Base-by-base conservation (phyloP, 805 yeast species). In the Cyberlindnera amylophila region DNA sequence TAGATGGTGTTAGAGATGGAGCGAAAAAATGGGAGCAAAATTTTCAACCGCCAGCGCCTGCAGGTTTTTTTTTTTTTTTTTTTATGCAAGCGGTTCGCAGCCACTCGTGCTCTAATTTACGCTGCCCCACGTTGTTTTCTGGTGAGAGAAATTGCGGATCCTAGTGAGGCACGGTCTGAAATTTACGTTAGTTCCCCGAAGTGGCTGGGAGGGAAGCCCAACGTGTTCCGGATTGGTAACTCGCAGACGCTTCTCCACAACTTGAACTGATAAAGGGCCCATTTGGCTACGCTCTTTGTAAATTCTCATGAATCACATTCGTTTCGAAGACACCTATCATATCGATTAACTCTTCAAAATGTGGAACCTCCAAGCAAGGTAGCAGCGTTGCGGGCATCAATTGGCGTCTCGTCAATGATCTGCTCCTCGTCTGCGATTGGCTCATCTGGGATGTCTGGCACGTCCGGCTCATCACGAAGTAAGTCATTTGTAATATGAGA, bases 381-480 rank as follows among this genome's bases (percentile, higher is more conserved):
- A 0, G 96, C 97, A 1, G 96, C 98, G 54, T 80, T 81, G 46
- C 77, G 79, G 0, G 96, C 95, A 62, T 87, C 91, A 5, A 88
- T 75, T 5, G 65, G 68, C 4, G 67, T 65, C 30, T 64, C 65
- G 14, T 62, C 58, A 1, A 50, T 54, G 7, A 36, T 53, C 8
- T 51, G 64, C 6, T 44, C 56, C 4, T 46, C 57, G 5, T 53
- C 58, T 6, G 44, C 55, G 12, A 43, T 49, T 14, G 46, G 47
- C 24, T 19, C 36, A n/a, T 36, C 43, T 19, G 30, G 42, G 3
- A 29, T 40, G 7, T 36, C 48, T 16, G 33, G 39, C 3, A 32
- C 41, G 4, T 37, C 36, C 10, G 23, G 48, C 14, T 46, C 51
- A 6, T 51, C 44, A n/a, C 38, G 37, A 7, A 45, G 43, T 1